Evolutionary conservation across 345 rosid species (phyloP), one percentile per base, ranked within the genome.

Genomic region (Bretschneidera sinensis): DNA sequence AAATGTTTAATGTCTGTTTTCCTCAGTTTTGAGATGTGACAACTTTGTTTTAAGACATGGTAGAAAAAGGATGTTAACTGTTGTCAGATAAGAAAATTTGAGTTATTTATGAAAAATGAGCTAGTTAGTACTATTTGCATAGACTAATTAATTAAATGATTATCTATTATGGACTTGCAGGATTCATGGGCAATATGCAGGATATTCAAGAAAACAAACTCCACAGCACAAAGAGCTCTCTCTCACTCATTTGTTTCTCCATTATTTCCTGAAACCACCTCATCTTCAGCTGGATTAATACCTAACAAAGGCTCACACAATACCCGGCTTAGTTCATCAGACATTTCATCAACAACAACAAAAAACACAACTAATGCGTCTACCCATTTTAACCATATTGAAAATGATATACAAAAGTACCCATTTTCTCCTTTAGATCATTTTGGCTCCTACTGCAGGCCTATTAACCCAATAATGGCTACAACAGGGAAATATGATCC

Each of bases 151-250:
- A n/a, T n/a, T n/a, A n/a, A n/a, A n/a, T n/a, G n/a, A n/a, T n/a
- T n/a, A n/a, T n/a, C n/a, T n/a, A n/a, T n/a, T 1, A 43, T 72
- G 31, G 24, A 61, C 24, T 33, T 77, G 66, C 91, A 91, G 94
- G 96, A 91, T 24, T 74, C 91, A 28, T 91, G 97, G 97, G 97
- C 97, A 19, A 82, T 91, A 65, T 91, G 97, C 71, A 75, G 95
- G 76, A 88, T 91, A 80, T 91, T 91, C 85, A 91, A 82, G 83
- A 88, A 85, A 75, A 79, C 89, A 15, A 91, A 76, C 64, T 78
- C 97, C 49, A 76, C 85, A 34, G 77, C 86, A 60, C 86, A 84
- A 63, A 75, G 91, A 73, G 82, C 94, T 60, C 78, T 85, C 33
- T 84, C 96, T 25, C 86, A 86, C 18, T 84, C 95, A 0, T 85